A percentile compares a stretch with the other conserved stretches of the same genome.
Conservation (phyloP, 2,329 filamentous ascomycete species). For the Microcera coccophila region DNA sequence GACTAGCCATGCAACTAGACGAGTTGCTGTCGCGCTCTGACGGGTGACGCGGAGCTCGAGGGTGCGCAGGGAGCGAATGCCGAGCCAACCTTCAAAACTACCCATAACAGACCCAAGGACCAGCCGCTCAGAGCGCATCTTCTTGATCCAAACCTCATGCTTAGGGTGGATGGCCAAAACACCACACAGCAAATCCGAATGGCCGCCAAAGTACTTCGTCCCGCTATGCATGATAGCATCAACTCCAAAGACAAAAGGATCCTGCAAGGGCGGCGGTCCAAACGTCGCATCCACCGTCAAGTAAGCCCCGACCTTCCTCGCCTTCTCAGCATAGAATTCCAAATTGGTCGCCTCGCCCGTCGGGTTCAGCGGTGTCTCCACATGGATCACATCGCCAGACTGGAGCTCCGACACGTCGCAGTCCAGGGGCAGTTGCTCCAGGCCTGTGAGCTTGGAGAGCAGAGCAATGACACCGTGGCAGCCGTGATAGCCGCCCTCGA, state of each 20-base stretch:
- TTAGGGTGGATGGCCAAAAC: constrained; percentile 64
- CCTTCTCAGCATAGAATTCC: constrained; percentile 64
- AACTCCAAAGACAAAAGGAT: constrained; percentile 77
- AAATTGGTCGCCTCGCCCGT: constrained; percentile 78
- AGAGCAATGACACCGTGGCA: constrained; percentile 81
- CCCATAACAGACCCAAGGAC: constrained; percentile 82
- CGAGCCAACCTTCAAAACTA: constrained; percentile 86
- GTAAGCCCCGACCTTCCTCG: constrained; percentile 67
- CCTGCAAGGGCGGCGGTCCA: constrained; percentile 81
- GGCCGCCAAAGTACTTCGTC: constrained; percentile 94
- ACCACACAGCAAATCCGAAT: constrained; percentile 89
- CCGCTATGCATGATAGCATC: constrained; percentile 90
- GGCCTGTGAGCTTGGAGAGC: constrained; percentile 69
- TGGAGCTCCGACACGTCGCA: constrained; percentile 63
- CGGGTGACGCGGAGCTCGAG: constrained; percentile 76
- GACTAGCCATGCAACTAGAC: constrained; percentile 69
- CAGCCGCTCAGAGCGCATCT: constrained; percentile 65
- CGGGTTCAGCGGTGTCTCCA: constrained; percentile 93
- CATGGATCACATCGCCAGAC: constrained; percentile 77
- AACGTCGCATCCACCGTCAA: constrained; percentile 90
- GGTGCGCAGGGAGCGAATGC: constrained; percentile 79
- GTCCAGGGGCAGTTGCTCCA: constrained; percentile 68
- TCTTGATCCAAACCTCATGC: constrained; percentile 53
- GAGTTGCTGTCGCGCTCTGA: constrained; percentile 68
- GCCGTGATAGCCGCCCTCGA: constrained; percentile 86